These are phyloP conservation scores for Dictyostelium discoideum DNA, from an alignment of 78 protist species.

Conservation along the genomic window DNA sequence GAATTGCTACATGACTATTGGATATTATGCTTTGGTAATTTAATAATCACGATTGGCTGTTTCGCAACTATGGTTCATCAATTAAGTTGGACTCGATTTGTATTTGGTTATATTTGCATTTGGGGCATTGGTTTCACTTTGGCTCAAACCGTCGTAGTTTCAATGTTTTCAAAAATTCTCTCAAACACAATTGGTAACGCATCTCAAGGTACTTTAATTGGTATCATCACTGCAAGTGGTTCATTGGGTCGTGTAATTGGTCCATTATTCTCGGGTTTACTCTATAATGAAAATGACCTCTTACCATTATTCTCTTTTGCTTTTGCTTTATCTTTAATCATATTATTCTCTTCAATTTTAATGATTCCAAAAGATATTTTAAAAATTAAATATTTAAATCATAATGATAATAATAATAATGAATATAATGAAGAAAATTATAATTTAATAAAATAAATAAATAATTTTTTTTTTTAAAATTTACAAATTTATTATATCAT, in stretches of 20 bases:
- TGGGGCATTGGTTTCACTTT: conserved; percentile 45
- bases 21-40: conserved; percentile 21
- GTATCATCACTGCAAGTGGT: conserved; percentile 52
- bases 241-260: conserved; percentile 60
- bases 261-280: conserved; percentile 5
- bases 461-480: background rate
- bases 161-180: conserved; percentile 32
- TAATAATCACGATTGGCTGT: background rate
- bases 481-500: background rate
- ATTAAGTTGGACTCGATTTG: background rate
- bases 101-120: conserved; percentile 10
- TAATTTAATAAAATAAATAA: background rate
- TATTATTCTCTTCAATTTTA: background rate
- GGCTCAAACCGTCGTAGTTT: conserved; percentile 34
- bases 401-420: background rate
- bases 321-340: background rate
- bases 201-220: conserved; percentile 61
- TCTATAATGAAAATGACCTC: background rate
- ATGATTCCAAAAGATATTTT: background rate
- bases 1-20: background rate
- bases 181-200: background rate
- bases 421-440: background rate
- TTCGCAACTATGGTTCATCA: background rate
- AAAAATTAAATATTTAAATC: conserved; percentile 8
- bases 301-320: background rate